Evolutionary conservation across 2,329 filamentous ascomycete genomes (phyloP), one percentile per base, ranked within the genome.

Genomic region (Phaeomoniella chlamydospora): DNA sequence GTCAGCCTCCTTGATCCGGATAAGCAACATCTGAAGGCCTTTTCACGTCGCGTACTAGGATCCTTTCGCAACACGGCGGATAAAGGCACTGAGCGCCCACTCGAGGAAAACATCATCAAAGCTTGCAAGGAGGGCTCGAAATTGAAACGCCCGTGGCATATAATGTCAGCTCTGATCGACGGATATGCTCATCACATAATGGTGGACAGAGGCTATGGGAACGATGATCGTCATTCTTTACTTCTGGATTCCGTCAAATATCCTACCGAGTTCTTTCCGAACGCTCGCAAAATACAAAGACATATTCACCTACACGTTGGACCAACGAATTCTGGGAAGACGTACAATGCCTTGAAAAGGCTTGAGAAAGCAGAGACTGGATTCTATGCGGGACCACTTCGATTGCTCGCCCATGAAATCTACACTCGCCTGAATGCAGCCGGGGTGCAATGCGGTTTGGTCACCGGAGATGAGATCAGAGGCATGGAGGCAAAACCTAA

Each of bases 271-370:
- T 96, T 88, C 88, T 96, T 80, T 51, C 85, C 88, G 1, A 76
- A 73, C 3, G 90, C 90, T 2, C 72, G 92, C 39, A 68, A 74
- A 32, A 66, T 90, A 47, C 82, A 87, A 49, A 71, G 90, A 31
- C 88, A 75, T 0, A 71, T 98, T 29, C 85, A 96, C 60, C 65
- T 98, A 14, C 90, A 98, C 49, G 86, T 98, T 34, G 90, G 90
- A 0, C 90, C 90, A 1, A 98, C 90, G 2, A 98, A 98, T 56
- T 96, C 90, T 1, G 90, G 90, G 39, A 98, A 98, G 65, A 98
- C 92, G 0, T 98, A 96, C 53, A 80, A 86, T 52, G 92, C 90
- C 1, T 62, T 98, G 43, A 79, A 93, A 58, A 76, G 80, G 10
- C 68, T 98, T 9, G 84, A 94, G 53, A 66, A 73, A 34, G 78